Percentiles rank a stretch among this genome's conserved stretches.
These are phyloP conservation scores for Hanseniaspora gamundiae DNA, from an alignment of 1,139 yeast species.

Conservation along the genomic window DNA sequence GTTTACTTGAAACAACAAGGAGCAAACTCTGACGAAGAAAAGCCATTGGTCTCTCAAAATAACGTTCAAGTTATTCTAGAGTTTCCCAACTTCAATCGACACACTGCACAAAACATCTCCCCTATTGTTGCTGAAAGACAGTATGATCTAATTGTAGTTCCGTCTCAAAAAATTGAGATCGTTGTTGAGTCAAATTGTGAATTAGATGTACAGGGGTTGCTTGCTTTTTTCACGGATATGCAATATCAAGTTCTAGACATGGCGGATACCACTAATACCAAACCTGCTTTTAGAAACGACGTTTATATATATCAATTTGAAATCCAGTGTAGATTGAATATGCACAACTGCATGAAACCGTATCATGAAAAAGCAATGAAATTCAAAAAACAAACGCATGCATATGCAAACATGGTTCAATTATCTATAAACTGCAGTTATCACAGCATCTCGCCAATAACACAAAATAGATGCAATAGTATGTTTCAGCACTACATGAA, in stretches of 20 bases:
- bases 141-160: background rate
- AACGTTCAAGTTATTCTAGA: background rate
- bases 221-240: background rate
- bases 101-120: too few species aligned
- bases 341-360: background rate
- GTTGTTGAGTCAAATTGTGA: background rate
- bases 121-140: background rate
- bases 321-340: background rate
- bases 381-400: background rate
- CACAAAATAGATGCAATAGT: background rate
- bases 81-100: too few species aligned
- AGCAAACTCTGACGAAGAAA: background rate
- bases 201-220: background rate
- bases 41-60: background rate
- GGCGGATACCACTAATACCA: background rate
- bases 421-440: background rate
- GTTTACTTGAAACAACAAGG: background rate
- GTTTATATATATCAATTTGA: background rate
- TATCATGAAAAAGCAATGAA: background rate
- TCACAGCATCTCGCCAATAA: background rate
- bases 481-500: background rate
- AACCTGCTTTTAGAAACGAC: background rate
- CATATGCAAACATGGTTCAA: background rate
- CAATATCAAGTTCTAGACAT: background rate
- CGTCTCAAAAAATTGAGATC: background rate